Conservation (phyloP, 2,329 filamentous ascomycete species). For the Leptodontidium sp. region DNA sequence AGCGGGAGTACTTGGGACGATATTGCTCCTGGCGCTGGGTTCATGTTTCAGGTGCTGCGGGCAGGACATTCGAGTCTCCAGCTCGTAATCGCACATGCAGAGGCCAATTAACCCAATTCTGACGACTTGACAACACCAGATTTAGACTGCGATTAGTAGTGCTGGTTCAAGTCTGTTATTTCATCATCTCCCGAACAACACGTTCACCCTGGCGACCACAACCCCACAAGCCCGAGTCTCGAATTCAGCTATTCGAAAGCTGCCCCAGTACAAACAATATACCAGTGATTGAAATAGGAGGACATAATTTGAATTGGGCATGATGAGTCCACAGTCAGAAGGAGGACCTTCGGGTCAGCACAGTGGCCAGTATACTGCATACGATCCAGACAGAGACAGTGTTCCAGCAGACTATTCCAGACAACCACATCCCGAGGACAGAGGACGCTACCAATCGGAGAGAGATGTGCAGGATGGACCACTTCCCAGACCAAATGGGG, state of each 20-base stretch:
- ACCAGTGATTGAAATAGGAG: background rate
- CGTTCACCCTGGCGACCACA: slow-evolving; percentile 36
- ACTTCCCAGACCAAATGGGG: slow-evolving; percentile 42
- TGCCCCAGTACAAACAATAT: background rate
- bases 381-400: slow-evolving; percentile 25
- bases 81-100: slow-evolving; percentile 43
- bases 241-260: background rate
- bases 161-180: slow-evolving; percentile 26
- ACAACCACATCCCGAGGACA: slow-evolving; percentile 32
- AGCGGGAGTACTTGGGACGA: slow-evolving; percentile 28
- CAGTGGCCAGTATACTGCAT: slow-evolving; percentile 28
- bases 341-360: slow-evolving; percentile 46
- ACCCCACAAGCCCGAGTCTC: slow-evolving; percentile 7
- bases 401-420: slow-evolving; percentile 9
- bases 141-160: slow-evolving; percentile 24
- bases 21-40: slow-evolving; percentile 37
- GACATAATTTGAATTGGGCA: slow-evolving; percentile 21
- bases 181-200: slow-evolving; percentile 23
- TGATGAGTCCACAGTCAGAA: slow-evolving; percentile 49
- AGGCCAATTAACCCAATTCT: slow-evolving; percentile 40
- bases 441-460: slow-evolving; percentile 38
- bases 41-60: slow-evolving; percentile 45
- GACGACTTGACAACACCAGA: slow-evolving; percentile 44
- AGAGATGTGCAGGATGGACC: slow-evolving; percentile 38
- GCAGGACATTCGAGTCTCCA: slow-evolving; percentile 44